phyloP scores from a whole-genome alignment of 495 filamentous ascomycete species.

The Barbatosphaeria neglecta region DNA sequence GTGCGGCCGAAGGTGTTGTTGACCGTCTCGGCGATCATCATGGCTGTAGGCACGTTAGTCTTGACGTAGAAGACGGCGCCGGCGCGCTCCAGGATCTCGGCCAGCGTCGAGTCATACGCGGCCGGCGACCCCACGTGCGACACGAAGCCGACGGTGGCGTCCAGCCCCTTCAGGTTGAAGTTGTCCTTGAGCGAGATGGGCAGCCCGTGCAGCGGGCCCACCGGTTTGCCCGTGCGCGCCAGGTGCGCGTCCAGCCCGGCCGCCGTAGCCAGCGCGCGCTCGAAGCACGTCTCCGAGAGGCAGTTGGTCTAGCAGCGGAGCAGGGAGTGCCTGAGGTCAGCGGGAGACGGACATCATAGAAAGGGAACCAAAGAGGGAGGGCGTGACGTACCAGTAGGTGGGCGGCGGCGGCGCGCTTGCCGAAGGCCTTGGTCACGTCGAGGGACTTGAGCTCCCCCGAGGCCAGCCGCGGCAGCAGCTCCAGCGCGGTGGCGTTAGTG shows the following conservation, averaged over 20 bases:
- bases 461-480: slow-evolving; percentile 18
- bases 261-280: slow-evolving; percentile 12
- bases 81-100: slow-evolving; percentile 55
- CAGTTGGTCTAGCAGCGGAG: slow-evolving; percentile 15
- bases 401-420: slow-evolving; percentile 20
- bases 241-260: slow-evolving; percentile 30
- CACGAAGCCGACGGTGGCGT: slow-evolving; percentile 25
- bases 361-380: neutral
- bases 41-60: slow-evolving; percentile 73
- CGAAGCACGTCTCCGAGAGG: slow-evolving; percentile 20
- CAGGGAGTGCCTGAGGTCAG: neutral
- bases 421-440: slow-evolving; percentile 22
- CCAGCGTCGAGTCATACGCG: slow-evolving; percentile 13
- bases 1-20: slow-evolving; percentile 73
- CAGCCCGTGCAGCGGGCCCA: slow-evolving; percentile 56
- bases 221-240: slow-evolving; percentile 45
- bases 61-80: slow-evolving; percentile 85
- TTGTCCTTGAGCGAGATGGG: slow-evolving; percentile 54
- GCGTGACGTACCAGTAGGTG: slow-evolving; percentile 16
- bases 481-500: slow-evolving; percentile 12
- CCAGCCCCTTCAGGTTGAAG: slow-evolving; percentile 46
- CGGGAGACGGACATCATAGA: neutral
- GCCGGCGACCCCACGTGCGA: slow-evolving; percentile 18
- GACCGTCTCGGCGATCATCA: slow-evolving; percentile 72
- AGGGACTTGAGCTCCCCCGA: slow-evolving; percentile 16